These are phyloP conservation scores for Xanthoparmelia taractica DNA, from an alignment of 495 filamentous ascomycete species.

Conservation along the genomic window DNA sequence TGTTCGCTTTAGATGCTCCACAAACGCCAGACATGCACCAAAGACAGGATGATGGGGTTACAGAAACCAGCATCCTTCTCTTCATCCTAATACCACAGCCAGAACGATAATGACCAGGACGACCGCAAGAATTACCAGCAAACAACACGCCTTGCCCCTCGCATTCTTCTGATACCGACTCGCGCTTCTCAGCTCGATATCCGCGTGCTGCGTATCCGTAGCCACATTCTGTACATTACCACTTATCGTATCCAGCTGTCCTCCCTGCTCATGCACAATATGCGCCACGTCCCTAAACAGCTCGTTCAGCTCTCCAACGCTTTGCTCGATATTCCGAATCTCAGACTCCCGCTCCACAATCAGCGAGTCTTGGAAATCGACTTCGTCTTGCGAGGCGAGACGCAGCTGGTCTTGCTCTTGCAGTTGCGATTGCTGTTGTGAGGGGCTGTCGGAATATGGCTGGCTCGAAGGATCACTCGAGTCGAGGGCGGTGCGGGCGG, in stretches of 20 bases:
- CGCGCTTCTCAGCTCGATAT: conserved; percentile 73
- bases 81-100: conserved; percentile 64
- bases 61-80: not conserved
- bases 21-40: not conserved
- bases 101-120: conserved; percentile 83
- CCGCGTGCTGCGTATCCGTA: conserved; percentile 73
- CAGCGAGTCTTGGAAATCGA: conserved; percentile 93
- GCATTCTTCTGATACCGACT: conserved; percentile 89
- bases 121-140: conserved; percentile 82
- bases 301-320: conserved; percentile 90
- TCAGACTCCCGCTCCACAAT: conserved; percentile 94
- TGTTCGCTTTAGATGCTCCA: not conserved
- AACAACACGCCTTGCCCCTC: conserved; percentile 81
- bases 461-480: conserved; percentile 36
- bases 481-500: conserved; percentile 66
- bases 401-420: conserved; percentile 73
- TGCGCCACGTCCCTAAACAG: conserved; percentile 94
- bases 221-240: conserved; percentile 77
- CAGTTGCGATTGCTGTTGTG: conserved; percentile 51
- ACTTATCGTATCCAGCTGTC: conserved; percentile 77
- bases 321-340: conserved; percentile 95
- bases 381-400: conserved; percentile 85
- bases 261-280: conserved; percentile 91
- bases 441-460: conserved; percentile 30
- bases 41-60: not conserved